Evolutionary conservation across 2,329 filamentous ascomycete genomes (phyloP).

Genomic region (Emergomyces orientalis): DNA sequence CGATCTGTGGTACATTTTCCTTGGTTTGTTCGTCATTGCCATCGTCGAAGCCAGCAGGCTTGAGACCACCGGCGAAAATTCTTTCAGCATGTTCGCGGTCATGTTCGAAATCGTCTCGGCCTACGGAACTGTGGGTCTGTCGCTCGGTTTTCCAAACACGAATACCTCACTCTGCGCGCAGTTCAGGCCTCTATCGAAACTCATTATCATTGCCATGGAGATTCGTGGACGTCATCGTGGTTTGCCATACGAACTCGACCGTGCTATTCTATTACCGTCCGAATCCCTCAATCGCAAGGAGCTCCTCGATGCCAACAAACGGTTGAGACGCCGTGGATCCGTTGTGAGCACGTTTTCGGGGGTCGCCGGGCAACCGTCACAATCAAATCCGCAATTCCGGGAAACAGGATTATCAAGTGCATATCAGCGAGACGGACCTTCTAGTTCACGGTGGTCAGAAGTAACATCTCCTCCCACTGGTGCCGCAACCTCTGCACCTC

Average conservation of each 20-base stretch:
- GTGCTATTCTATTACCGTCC: conserved; percentile 58
- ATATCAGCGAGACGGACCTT: background rate
- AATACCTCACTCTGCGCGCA: conserved; percentile 76
- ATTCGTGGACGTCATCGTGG: conserved; percentile 57
- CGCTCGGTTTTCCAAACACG: conserved; percentile 65
- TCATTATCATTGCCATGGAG: conserved; percentile 59
- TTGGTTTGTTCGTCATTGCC: conserved; percentile 84
- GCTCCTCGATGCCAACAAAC: conserved; percentile 41
- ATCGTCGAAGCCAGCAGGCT: conserved; percentile 75
- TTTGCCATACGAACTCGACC: conserved; percentile 57
- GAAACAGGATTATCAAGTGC: conserved; percentile 9
- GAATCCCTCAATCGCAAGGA: conserved; percentile 56
- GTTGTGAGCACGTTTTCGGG: conserved; percentile 22
- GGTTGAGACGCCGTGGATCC: conserved; percentile 33
- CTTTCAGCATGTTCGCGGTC: conserved; percentile 57
- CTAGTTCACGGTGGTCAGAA: background rate
- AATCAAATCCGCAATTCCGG: background rate
- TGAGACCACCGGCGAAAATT: conserved; percentile 48
- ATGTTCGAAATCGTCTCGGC: conserved; percentile 84
- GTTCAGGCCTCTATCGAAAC: conserved; percentile 61
- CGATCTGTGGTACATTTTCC: conserved; percentile 92
- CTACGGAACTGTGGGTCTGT: conserved; percentile 89
- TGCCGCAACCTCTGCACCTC: background rate
- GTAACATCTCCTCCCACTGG: background rate
- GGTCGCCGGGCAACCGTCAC: background rate